Percentiles rank a stretch among this genome's conserved stretches.
Conservation (phyloP, 352 stramenopile species). For the Albugo candida region DNA sequence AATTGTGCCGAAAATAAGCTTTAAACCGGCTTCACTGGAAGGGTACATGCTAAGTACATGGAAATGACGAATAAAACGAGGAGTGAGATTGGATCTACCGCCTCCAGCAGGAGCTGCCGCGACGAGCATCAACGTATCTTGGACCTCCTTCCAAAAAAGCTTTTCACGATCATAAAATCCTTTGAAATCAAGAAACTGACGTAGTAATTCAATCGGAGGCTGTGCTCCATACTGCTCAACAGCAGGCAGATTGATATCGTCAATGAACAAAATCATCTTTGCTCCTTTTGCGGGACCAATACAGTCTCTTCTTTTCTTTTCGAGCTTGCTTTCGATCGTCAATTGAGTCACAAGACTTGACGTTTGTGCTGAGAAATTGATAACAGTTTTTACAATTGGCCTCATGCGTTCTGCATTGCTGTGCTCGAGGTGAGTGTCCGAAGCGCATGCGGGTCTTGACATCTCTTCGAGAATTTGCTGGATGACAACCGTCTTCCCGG, state of each 20-base stretch:
- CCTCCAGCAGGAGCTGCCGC: slow-evolving; percentile 81
- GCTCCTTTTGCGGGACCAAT: slow-evolving; percentile 76
- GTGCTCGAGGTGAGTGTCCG: slow-evolving; percentile 24
- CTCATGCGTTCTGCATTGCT: not conserved
- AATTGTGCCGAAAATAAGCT: slow-evolving; percentile 87
- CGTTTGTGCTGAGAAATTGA: slow-evolving; percentile 87
- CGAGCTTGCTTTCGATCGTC: slow-evolving; percentile 85
- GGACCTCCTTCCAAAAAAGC: slow-evolving; percentile 93
- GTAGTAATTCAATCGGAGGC: slow-evolving; percentile 83
- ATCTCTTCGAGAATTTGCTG: slow-evolving; percentile 54
- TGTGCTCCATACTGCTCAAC: slow-evolving; percentile 90
- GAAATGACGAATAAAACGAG: slow-evolving; percentile 88
- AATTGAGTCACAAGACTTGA: slow-evolving; percentile 74
- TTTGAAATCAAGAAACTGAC: slow-evolving; percentile 89
- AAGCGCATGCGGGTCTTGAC: slow-evolving; percentile 6
- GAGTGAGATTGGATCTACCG: slow-evolving; percentile 71
- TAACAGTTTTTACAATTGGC: slow-evolving; percentile 24
- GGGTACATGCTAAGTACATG: slow-evolving; percentile 90
- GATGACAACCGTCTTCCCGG: slow-evolving; percentile 78
- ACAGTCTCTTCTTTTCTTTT: slow-evolving; percentile 91
- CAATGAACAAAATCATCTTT: slow-evolving; percentile 86
- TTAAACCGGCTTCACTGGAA: slow-evolving; percentile 66
- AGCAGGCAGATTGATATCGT: slow-evolving; percentile 89
- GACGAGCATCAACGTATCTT: slow-evolving; percentile 81
- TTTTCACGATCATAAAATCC: slow-evolving; percentile 94